phyloP scores from a whole-genome alignment of 306 rosid genomes.

The Vigna reflexopilosa region DNA sequence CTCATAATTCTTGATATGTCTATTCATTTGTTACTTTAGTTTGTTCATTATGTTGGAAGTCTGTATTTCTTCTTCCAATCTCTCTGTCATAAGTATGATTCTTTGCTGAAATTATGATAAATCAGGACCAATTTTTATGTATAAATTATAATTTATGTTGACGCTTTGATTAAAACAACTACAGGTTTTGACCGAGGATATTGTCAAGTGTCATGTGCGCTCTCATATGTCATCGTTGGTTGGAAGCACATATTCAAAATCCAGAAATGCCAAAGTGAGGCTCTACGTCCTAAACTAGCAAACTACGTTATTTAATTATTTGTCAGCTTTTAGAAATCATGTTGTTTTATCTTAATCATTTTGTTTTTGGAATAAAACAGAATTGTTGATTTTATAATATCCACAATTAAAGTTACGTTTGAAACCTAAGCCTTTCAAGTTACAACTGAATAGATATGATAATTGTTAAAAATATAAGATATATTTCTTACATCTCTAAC shows the following conservation, averaged over 20 bases:
- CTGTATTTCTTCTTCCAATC: conserved; percentile 15
- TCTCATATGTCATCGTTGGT: conserved; percentile 65
- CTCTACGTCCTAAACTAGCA: conserved; percentile 30
- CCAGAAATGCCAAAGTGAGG: conserved; percentile 77
- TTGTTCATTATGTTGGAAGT: conserved; percentile 3
- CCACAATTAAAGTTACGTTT: neutral
- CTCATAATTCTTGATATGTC: conserved; percentile 17
- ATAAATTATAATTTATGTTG: conserved; percentile 1
- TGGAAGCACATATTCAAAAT: conserved; percentile 50
- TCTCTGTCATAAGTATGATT: conserved; percentile 19
- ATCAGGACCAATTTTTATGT: conserved; percentile 8
- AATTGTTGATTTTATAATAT: neutral
- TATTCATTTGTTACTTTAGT: conserved; percentile 26
- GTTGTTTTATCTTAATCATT: neutral
- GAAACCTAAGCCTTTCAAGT: neutral
- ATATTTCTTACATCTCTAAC: too few species aligned
- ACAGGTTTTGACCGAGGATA: conserved; percentile 83
- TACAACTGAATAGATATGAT: neutral
- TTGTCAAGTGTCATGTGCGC: conserved; percentile 76
- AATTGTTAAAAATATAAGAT: too few species aligned
- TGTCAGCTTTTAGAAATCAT: neutral
- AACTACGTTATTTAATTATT: conserved; percentile 26
- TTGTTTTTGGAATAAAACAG: neutral
- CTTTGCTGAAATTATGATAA: conserved; percentile 28
- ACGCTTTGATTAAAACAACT: conserved; percentile 36